A percentile compares a stretch with the other conserved stretches of the same genome.
phyloP scores from a whole-genome alignment of 2,329 filamentous ascomycete genomes.

The Aspergillus ibericus region DNA sequence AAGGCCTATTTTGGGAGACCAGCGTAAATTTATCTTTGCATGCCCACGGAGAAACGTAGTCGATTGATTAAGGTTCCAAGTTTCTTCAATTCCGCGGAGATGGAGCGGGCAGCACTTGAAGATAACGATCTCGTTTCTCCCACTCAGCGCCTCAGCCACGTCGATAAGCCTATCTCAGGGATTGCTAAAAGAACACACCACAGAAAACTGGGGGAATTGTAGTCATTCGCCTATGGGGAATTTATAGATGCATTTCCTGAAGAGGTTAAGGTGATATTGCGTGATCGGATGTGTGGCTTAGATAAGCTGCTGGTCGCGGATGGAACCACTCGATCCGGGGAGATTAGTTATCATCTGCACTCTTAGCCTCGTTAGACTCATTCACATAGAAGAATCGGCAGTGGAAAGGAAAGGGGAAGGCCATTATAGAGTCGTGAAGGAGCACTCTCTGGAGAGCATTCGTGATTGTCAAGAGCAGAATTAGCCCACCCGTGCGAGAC shows the following conservation, averaged over 20 bases:
- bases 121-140: slow-evolving; percentile 19
- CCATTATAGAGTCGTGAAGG: too few species aligned
- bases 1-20: neutral
- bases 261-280: slow-evolving; percentile 33
- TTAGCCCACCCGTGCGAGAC: too few species aligned
- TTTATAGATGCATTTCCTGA: slow-evolving; percentile 29
- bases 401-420: too few species aligned
- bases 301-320: slow-evolving; percentile 14
- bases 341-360: too few species aligned
- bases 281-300: slow-evolving; percentile 26
- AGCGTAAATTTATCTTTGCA: neutral
- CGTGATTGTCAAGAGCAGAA: too few species aligned
- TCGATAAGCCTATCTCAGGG: slow-evolving; percentile 20
- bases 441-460: too few species aligned
- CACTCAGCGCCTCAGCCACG: slow-evolving; percentile 7
- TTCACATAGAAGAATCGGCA: too few species aligned
- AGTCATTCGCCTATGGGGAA: slow-evolving; percentile 6
- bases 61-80: slow-evolving; percentile 9
- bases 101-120: slow-evolving; percentile 15
- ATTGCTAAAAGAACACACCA: slow-evolving; percentile 12
- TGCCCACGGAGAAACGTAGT: neutral
- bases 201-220: neutral
- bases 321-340: neutral
- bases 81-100: slow-evolving; percentile 23
- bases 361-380: too few species aligned